phyloP scores from a whole-genome alignment of 2,329 filamentous ascomycete species.

The Pseudopyrenochaeta lycopersici region DNA sequence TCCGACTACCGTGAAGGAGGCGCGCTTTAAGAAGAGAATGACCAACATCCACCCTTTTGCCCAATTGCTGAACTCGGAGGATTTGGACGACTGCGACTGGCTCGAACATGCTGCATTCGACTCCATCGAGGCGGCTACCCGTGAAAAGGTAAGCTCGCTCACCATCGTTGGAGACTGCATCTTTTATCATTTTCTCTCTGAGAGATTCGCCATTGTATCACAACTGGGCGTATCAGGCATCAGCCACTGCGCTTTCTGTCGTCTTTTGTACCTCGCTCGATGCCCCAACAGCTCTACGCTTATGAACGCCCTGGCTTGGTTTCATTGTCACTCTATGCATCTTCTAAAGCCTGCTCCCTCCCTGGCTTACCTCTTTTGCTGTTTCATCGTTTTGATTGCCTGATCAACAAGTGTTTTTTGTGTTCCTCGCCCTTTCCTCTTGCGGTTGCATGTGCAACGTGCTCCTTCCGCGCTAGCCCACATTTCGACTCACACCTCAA shows the following conservation, averaged over 20 bases:
- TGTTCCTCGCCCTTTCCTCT: slow-evolving; percentile 4
- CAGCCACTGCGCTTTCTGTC: slow-evolving; percentile 21
- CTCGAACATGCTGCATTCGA: slow-evolving; percentile 69
- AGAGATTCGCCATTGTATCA: slow-evolving; percentile 6
- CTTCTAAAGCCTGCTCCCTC: neutral
- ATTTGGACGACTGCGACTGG: slow-evolving; percentile 69
- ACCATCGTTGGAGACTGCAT: neutral
- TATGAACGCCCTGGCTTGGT: neutral
- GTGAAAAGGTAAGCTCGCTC: slow-evolving; percentile 65
- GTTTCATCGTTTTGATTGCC: neutral
- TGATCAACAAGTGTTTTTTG: neutral
- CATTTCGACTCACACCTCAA: neutral
- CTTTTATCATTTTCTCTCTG: neutral
- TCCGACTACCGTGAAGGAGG: slow-evolving; percentile 32
- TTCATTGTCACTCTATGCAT: neutral
- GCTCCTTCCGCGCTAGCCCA: neutral
- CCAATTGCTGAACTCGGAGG: slow-evolving; percentile 73
- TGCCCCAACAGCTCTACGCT: neutral
- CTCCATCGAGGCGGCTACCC: slow-evolving; percentile 63
- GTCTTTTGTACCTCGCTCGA: slow-evolving; percentile 6
- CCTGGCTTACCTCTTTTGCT: neutral
- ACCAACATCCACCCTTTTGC: slow-evolving; percentile 76
- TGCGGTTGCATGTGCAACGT: slow-evolving; percentile 4
- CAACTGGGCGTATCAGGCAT: slow-evolving; percentile 25
- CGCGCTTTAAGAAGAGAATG: slow-evolving; percentile 38